Conservation (phyloP, 768 basidiomycete species). For the Lactarius indigo region DNA sequence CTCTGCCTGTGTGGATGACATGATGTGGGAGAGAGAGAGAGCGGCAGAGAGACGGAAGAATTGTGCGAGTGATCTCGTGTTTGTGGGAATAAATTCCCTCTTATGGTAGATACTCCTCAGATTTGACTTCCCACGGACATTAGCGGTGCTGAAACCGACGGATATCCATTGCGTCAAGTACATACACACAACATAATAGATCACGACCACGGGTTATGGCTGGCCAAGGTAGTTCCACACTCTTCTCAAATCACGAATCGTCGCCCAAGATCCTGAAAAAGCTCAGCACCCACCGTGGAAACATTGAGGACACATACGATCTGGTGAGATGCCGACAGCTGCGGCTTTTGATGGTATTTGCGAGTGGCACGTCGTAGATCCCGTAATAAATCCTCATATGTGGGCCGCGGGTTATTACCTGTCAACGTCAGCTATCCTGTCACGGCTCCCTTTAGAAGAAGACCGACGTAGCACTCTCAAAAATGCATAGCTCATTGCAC, state of each 20-base stretch:
- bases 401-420: slow-evolving; percentile 19
- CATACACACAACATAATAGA: slow-evolving; percentile 9
- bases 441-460: not conserved
- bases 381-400: slow-evolving; percentile 22
- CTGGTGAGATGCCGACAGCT: slow-evolving; percentile 23
- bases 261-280: slow-evolving; percentile 10
- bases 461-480: slow-evolving; percentile 19
- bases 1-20: slow-evolving; percentile 13
- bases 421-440: not conserved
- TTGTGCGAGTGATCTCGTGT: not conserved
- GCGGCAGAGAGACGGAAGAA: not conserved
- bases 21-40: not conserved
- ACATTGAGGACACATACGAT: slow-evolving; percentile 18
- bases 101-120: not conserved
- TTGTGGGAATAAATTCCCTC: not conserved
- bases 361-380: slow-evolving; percentile 23
- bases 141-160: not conserved
- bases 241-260: slow-evolving; percentile 17
- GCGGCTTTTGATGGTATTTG: slow-evolving; percentile 25
- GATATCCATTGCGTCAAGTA: slow-evolving; percentile 10
- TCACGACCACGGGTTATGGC: not conserved
- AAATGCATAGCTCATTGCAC: slow-evolving; percentile 28
- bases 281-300: not conserved
- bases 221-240: not conserved
- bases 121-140: not conserved